Percentiles rank a stretch among this genome's conserved stretches.
phyloP scores from a whole-genome alignment of 495 filamentous ascomycete species.

The Penicillium parvum region DNA sequence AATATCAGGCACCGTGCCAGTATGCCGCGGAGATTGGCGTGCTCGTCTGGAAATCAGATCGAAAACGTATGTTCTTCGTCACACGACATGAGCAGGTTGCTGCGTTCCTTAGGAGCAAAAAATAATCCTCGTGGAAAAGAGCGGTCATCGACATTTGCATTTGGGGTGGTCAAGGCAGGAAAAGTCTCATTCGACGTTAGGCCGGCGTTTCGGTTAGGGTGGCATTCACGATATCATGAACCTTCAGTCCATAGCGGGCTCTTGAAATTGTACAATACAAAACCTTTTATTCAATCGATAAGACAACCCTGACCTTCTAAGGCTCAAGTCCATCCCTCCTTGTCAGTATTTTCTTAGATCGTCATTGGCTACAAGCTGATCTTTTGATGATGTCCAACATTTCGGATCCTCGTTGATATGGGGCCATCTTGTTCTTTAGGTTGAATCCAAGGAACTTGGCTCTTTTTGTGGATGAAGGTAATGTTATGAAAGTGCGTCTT shows the following conservation, averaged over 20 bases:
- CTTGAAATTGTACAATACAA: conserved; percentile 8
- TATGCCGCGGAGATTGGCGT: conserved; percentile 96
- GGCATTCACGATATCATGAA: conserved; percentile 17
- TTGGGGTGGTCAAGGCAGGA: not conserved
- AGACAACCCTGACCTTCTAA: not conserved
- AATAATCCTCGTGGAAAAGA: conserved; percentile 3
- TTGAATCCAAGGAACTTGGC: no score
- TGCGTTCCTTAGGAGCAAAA: conserved; percentile 67
- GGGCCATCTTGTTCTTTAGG: no score
- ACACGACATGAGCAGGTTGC: conserved; percentile 79
- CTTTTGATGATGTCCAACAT: no score
- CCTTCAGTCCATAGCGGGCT: not conserved
- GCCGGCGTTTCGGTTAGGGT: not conserved
- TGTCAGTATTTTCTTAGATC: no score
- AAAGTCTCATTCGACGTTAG: not conserved
- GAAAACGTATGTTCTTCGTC: conserved; percentile 79
- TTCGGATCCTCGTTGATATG: no score
- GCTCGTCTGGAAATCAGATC: conserved; percentile 76
- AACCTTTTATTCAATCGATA: not conserved
- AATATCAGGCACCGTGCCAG: conserved; percentile 67
- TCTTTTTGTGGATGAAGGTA: no score
- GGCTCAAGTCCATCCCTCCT: no score
- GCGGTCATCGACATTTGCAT: not conserved
- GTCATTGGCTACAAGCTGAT: no score
- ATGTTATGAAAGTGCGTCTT: no score